Base-by-base conservation (phyloP, 2,329 filamentous ascomycete species). In the Ceratocystis albifundus region DNA sequence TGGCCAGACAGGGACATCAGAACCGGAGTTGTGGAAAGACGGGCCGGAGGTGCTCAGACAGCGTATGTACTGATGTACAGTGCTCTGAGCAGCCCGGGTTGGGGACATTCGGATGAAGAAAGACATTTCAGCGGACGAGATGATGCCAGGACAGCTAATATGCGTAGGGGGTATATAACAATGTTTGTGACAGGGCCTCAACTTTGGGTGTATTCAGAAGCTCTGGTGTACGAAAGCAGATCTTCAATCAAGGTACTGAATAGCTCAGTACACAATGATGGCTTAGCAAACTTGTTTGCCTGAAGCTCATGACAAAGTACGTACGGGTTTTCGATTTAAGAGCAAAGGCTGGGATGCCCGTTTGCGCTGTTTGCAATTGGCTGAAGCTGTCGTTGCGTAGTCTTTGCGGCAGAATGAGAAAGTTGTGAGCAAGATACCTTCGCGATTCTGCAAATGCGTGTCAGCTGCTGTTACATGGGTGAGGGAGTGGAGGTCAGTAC, bases 1-100 rank as follows among this genome's bases (percentile, higher is more conserved):
- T 1, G 83, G 82, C 83, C 83, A 85, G 10, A 53, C 46, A 6
- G 57, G 22, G 4, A 25, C 53, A 17, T 61, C 20, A 41, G 8
- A 8, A 41, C 17, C n/a, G 8, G 30, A 5, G 62, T 15, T 36
- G 25, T 50, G 25, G 12, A 12, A 25, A 17, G n/a, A 64, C 25
- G 62, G 30, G 41, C 25, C n/a, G 10, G 62, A 15, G 28, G 28
- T 64, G 45, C 22, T 53, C 62, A 46, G 45, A 30, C 25, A 22
- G 62, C 62, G 62, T 15, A 36, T 32, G 25, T 57, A 28, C 5
- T 57, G 48, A 6, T 8, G 5, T 30, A 6, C 22, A 17, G 53
- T 3, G 25, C 53, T 28, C 6, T 17, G 53, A 30, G 53, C 22
- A 25, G 22, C 53, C 28, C 25, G 10, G 15, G 53, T 7, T 28